Evolutionary conservation across 352 stramenopile genomes (phyloP), one percentile per base, ranked within the genome.

Genomic region (Pythium guiyangense): DNA sequence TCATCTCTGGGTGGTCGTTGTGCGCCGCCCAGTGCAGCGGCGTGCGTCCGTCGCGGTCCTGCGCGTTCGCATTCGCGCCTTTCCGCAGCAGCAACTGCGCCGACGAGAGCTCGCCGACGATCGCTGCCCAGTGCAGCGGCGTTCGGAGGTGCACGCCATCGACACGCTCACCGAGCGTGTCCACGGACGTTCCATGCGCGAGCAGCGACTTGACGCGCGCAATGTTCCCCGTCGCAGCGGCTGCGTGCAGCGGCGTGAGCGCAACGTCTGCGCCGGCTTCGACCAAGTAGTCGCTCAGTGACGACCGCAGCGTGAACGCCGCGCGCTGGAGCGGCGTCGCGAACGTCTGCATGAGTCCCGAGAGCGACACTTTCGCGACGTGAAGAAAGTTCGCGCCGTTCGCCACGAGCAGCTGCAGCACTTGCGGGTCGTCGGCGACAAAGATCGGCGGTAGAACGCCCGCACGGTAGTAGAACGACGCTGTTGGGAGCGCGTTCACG

Each of bases 1-100:
- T 77, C 11, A 88, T 72, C 0, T 73, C 61, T 0, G 67, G 39
- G 37, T 88, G 76, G 53, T 89, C 83, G 60, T 89, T 86, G 31
- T 76, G 68, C 3, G 84, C 82, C 1, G 84, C 84, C 82, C 82
- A 94, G 57, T 92, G 83, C 45, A 93, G 67, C 0, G 80, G 80
- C 17, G 83, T 89, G 1, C 83, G 74, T 0, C 79, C 79, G 45
- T 86, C 67, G 6, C 71, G 65, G 52, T 90, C 80, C 34, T 67
- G 67, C 1, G 77, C 77, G 27, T 91, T 88, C 2, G 76, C 65
- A 45, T 90, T 54, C 0, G 78, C 80, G 2, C 77, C 68, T 34
- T 71, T 62, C 0, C 63, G 54, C 4, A 93, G 62, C 34, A 93
- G 52, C 4, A 77, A 12, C 14, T 46, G 62, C 4, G 73, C 71